Evolutionary conservation across 768 basidiomycete species (phyloP), one percentile per base, ranked within the genome.

Genomic region (Termitomyces sp.): DNA sequence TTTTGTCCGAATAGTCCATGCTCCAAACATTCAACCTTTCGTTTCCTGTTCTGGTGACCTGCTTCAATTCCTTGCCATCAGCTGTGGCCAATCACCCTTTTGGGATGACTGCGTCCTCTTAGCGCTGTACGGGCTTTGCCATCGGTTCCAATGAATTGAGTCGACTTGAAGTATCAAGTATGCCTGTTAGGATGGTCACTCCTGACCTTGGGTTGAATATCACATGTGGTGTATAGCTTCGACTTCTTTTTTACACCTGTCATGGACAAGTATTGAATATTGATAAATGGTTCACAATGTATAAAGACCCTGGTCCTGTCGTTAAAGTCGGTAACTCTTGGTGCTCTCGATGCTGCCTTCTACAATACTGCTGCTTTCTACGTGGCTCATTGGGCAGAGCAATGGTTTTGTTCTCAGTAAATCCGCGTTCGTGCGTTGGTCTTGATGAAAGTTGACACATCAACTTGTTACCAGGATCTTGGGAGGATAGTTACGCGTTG

Each of bases 401-500:
- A 50, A 55, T 47, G 61, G 57, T 8, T 56, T 62, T 23, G 53
- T 49, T 18, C 36, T 59, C 5, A 52, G 57, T 62, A 56, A 16
- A 26, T 52, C 7, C 10, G 14, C 26, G 4, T 20, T 43, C 28
- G 4, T 20, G 35, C 28, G 28, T n/a, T 10, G 13, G 33, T 47
- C n/a, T 23, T 23, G 1, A 7, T 48, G 10, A 28, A 28, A 44
- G 30, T n/a, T 23, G 7, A 9, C 6, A 23, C 5, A 20, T 44
- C 6, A 49, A 2, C 14, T 28, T 20, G 14, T 18, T 4, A 36
- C 18, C 28, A 82, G 80, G 79, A 10, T 70, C 79, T 50, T 81
- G 80, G 80, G 73, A 75, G 38, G 78, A 78, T 26, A 71, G 79
- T 12, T 74, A 72, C 50, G 68, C 68, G 5, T 70, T 80, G 10